phyloP scores from a whole-genome alignment of 352 stramenopile genomes.

The Aphanomyces astaci region DNA sequence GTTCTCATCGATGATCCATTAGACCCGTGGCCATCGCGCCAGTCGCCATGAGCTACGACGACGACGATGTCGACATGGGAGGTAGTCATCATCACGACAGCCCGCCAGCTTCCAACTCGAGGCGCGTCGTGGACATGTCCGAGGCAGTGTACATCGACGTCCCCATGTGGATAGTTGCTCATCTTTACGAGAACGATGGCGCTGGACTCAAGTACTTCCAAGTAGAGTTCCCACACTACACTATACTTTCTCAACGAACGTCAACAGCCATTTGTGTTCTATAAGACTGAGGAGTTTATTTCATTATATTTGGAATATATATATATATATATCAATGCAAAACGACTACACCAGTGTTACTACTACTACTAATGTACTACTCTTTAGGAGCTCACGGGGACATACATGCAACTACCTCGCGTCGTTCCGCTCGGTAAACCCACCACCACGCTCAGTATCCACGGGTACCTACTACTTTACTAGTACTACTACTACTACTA shows the following conservation, averaged over 20 bases:
- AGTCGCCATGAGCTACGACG: not conserved
- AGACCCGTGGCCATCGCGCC: not conserved
- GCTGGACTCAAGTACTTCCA: slow-evolving; percentile 62
- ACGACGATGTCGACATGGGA: slow-evolving; percentile 5
- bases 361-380: too few relatives aligned
- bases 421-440: slow-evolving; percentile 10
- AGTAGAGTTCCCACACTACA: not conserved
- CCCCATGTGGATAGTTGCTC: slow-evolving; percentile 48
- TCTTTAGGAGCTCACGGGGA: slow-evolving; percentile 67
- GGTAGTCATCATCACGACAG: not conserved
- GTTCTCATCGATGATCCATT: too few relatives aligned
- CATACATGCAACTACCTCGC: slow-evolving; percentile 62
- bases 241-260: not conserved
- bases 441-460: slow-evolving; percentile 51
- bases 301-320: too few relatives aligned
- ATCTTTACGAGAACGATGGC: slow-evolving; percentile 58
- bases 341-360: too few relatives aligned
- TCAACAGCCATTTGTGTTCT: too few relatives aligned
- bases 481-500: too few relatives aligned
- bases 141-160: slow-evolving; percentile 73
- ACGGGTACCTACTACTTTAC: slow-evolving; percentile 54
- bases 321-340: too few relatives aligned
- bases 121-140: slow-evolving; percentile 51
- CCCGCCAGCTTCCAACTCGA: not conserved
- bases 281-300: too few relatives aligned